phyloP scores from a whole-genome alignment of 768 basidiomycete species.

The Kwoniella mangroviensis region DNA sequence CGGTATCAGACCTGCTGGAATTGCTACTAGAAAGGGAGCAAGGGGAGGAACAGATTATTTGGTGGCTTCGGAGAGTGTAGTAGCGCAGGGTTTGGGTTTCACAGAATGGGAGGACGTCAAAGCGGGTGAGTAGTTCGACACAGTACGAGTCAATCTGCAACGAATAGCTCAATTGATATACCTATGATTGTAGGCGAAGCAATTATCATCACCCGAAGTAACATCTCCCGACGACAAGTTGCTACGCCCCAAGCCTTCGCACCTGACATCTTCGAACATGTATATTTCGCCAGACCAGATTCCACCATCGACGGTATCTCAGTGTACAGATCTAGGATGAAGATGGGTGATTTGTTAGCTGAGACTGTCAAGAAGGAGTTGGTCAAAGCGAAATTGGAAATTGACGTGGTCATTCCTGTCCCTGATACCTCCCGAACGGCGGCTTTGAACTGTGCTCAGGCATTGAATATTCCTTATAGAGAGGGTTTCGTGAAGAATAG shows the following conservation, averaged over 20 bases:
- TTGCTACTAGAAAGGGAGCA: slow-evolving; percentile 68
- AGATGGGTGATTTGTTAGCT: slow-evolving; percentile 96
- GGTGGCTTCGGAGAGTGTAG: slow-evolving; percentile 92
- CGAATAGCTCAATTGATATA: slow-evolving; percentile 13
- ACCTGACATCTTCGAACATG: slow-evolving; percentile 98
- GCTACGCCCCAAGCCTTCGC: slow-evolving; percentile 72
- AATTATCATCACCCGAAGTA: slow-evolving; percentile 85
- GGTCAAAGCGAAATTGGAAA: slow-evolving; percentile 59
- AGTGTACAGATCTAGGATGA: slow-evolving; percentile 97
- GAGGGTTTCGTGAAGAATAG: slow-evolving; percentile 99
- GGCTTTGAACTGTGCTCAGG: slow-evolving; percentile 91
- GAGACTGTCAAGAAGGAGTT: slow-evolving; percentile 80
- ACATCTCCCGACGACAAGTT: slow-evolving; percentile 76
- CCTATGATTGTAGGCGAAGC: slow-evolving; percentile 72
- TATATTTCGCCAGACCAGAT: slow-evolving; percentile 97
- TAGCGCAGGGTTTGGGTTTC: slow-evolving; percentile 91
- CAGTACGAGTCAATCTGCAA: neutral
- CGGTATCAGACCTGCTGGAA: slow-evolving; percentile 90
- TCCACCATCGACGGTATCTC: slow-evolving; percentile 96
- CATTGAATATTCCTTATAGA: slow-evolving; percentile 83
- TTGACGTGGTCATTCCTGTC: slow-evolving; percentile 98
- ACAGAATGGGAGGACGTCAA: slow-evolving; percentile 89
- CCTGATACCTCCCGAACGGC: slow-evolving; percentile 97
- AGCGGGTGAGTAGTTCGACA: slow-evolving; percentile 66
- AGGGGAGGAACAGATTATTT: slow-evolving; percentile 78